Evolutionary conservation across 192 early-diverging fungal genomes (phyloP).

Genomic region (Coemansia biformis): DNA sequence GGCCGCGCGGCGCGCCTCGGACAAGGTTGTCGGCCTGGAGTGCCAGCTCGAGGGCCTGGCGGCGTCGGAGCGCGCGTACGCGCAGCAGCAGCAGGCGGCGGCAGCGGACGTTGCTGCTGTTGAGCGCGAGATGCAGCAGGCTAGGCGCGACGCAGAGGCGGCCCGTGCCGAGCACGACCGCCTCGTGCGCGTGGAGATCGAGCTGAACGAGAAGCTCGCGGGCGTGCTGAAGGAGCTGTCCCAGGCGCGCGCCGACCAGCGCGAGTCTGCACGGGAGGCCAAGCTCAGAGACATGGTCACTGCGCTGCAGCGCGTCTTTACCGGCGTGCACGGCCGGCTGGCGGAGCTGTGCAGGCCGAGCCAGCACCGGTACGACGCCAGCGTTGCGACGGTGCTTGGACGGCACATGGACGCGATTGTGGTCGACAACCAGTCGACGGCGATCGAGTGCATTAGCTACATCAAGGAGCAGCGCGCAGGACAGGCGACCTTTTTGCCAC

Average conservation of each 20-base stretch:
- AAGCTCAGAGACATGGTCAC: slow-evolving; percentile 71
- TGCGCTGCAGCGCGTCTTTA: slow-evolving; percentile 77
- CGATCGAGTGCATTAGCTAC: slow-evolving; percentile 93
- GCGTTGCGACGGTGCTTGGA: slow-evolving; percentile 82
- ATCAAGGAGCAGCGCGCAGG: slow-evolving; percentile 88
- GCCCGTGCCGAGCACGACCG: slow-evolving; percentile 60
- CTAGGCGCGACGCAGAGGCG: slow-evolving; percentile 55
- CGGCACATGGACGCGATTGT: slow-evolving; percentile 92
- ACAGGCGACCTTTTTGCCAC: slow-evolving; percentile 88
- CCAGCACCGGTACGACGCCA: slow-evolving; percentile 84
- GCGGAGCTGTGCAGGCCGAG: slow-evolving; percentile 87
- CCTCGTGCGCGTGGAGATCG: slow-evolving; percentile 57
- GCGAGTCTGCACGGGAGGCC: slow-evolving; percentile 75
- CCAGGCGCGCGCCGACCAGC: slow-evolving; percentile 75
- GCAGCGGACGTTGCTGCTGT: slow-evolving; percentile 16
- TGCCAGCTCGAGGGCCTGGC: slow-evolving; percentile 32
- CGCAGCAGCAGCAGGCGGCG: slow-evolving; percentile 38
- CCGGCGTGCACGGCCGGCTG: slow-evolving; percentile 86
- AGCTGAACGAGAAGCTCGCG: slow-evolving; percentile 82
- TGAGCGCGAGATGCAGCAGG: slow-evolving; percentile 49
- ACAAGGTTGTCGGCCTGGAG: slow-evolving; percentile 52
- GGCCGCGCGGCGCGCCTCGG: slow-evolving; percentile 54
- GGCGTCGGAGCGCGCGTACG: slow-evolving; percentile 32
- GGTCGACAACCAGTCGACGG: slow-evolving; percentile 86
- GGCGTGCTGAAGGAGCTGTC: slow-evolving; percentile 69